A percentile compares a stretch with the other conserved stretches of the same genome.
phyloP scores from a whole-genome alignment of 2,329 filamentous ascomycete species.

The Trichophyton mentagrophytes region DNA sequence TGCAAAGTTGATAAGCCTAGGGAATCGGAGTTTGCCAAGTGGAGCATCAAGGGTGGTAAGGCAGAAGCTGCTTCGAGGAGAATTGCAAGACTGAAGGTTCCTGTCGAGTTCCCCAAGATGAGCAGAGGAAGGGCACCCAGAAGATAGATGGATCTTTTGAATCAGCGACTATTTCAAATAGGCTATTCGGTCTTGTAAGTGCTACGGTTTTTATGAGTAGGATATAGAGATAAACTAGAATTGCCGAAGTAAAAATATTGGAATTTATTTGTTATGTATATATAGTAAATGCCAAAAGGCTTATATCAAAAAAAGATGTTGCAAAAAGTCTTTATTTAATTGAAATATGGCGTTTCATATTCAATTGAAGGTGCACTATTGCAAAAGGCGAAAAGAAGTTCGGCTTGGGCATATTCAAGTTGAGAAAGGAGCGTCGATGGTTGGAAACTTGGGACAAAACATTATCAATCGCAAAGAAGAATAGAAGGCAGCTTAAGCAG shows the following conservation, averaged over 20 bases:
- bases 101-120: conserved; percentile 67
- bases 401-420: neutral
- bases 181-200: neutral
- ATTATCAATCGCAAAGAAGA: neutral
- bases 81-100: conserved; percentile 61
- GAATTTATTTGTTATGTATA: neutral
- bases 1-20: conserved; percentile 31
- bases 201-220: neutral
- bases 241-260: neutral
- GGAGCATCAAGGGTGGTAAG: conserved; percentile 45
- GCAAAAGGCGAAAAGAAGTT: neutral
- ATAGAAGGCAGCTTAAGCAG: neutral
- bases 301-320: neutral
- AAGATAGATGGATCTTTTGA: neutral
- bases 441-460: neutral
- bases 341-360: neutral
- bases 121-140: conserved; percentile 24
- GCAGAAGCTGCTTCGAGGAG: conserved; percentile 40
- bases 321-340: neutral
- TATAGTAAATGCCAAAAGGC: neutral
- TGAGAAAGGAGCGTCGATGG: neutral
- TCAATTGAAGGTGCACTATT: neutral
- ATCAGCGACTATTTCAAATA: neutral
- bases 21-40: conserved; percentile 31
- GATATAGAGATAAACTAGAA: too few relatives aligned